Base-by-base conservation (phyloP, 2,329 filamentous ascomycete species). In the Cladosporium cucumerinum region DNA sequence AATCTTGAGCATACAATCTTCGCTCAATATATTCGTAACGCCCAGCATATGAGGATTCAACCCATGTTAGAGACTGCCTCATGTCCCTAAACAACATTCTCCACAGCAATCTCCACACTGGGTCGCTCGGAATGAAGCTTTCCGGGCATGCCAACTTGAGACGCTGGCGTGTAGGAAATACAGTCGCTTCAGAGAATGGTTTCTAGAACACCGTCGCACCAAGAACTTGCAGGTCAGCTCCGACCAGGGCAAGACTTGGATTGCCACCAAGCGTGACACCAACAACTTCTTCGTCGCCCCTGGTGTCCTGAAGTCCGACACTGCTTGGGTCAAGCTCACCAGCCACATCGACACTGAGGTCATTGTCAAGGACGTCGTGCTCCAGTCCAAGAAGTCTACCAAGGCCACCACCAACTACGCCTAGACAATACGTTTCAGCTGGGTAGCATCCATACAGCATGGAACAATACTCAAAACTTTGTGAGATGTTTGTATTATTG, bases 251-350 rank as follows among this genome's bases (percentile, higher is more conserved):
- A 68, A 68, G 66, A 70, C 69, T 21, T 71, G 69, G 68, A 66
- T 66, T 64, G 36, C 21, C 18, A 63, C 66, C 26, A 64, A 32
- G n/a, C 63, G 69, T 51, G 62, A 68, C 43, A 67, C 61, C 30
- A 69, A 71, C 66, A 71, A 71, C 65, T 69, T 70, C 60, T 71
- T 71, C 49, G 67, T 67, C 49, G 65, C 68, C 21, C 59, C 64
- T 0, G 64, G 65, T 21, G 65, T 62, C 5, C 25, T 66, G 10
- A 63, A 65, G 32, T 52, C 63, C 18, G 51, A 59, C 11, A 64
- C 65, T 12, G 69, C 69, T 51, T 69, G 66, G 67, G 65, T 71
- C 48, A 61, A 67, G 59, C 66, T 67, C 8, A 70, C 68, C 12
- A 65, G 61, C 34, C 57, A 68, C n/a, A 65, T 55, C 18, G 61